Base-by-base conservation (phyloP, 1,284 basidiomycete genomes). In the Cutaneotrichosporon cyanovorans region DNA sequence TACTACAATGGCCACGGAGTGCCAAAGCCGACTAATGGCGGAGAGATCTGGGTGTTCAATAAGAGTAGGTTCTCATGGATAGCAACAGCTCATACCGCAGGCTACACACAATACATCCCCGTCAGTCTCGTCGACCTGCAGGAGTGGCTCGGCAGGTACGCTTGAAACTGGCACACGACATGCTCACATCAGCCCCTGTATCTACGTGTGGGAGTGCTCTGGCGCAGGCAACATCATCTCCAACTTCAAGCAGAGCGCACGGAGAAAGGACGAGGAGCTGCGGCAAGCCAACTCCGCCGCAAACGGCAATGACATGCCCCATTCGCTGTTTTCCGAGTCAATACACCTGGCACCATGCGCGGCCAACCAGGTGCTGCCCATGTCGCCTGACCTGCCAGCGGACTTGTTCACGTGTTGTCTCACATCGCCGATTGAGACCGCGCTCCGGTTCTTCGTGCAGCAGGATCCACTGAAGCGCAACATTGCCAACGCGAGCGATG, bases 1-100 rank as follows among this genome's bases (percentile, higher is more conserved):
- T 92, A 98, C 73, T 98, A 98, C 75, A 98, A 98, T 61, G 95
- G 93, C 3, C 95, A 96, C 58, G 93, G 93, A 28, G 93, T 98
- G 14, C 93, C 95, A 2, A 93, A 91, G 63, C 95, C 93, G 3
- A 98, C 95, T 0, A 79, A 87, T 0, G 92, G 89, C 53, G 93
- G 95, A 20, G 95, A 98, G 71, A 80, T 98, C 45, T 98, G 93
- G 93, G 93, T 95, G 48, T 98, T 98, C 76, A 98, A 98, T 72
- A 80, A 85, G 64, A 88, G 70, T 71, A 34, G 52, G 69, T 58
- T 25, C n/a, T n/a, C n/a, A n/a, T n/a, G n/a, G n/a, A n/a, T n/a
- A n/a, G n/a, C n/a, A n/a, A n/a, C n/a, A 12, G 35, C 51, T 57
- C 25, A 58, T 45, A 28, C 22, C 14, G 12, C 45, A 71, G 70